A percentile compares a stretch with the other conserved stretches of the same genome.
Conservation (phyloP, 495 filamentous ascomycete genomes). For the Elaphomyces granulatus region DNA sequence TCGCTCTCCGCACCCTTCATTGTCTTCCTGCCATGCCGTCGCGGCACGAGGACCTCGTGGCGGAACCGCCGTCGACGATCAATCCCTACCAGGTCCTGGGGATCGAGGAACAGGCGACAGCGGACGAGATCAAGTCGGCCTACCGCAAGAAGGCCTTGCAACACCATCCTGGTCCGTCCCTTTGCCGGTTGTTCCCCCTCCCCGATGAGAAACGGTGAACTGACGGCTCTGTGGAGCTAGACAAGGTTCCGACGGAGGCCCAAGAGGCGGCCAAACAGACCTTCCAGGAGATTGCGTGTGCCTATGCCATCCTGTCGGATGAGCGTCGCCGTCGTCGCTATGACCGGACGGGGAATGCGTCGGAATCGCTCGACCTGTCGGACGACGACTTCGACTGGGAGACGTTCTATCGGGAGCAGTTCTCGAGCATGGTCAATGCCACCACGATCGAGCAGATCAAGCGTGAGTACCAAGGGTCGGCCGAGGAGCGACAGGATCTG, state of each 20-base stretch:
- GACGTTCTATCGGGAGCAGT: constrained; percentile 75
- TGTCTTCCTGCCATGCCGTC: constrained; percentile 2
- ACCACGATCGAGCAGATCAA: constrained; percentile 60
- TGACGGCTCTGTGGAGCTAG: constrained; percentile 27
- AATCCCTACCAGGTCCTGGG: constrained; percentile 86
- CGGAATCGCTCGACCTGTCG: constrained; percentile 55
- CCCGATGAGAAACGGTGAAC: too few relatives aligned
- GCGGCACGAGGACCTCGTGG: constrained; percentile 17
- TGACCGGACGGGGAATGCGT: constrained; percentile 75
- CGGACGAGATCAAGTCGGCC: constrained; percentile 82
- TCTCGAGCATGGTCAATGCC: constrained; percentile 50
- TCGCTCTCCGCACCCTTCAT: too few relatives aligned
- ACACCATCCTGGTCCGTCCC: constrained; percentile 69
- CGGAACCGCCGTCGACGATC: constrained; percentile 38
- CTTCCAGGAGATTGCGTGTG: constrained; percentile 86
- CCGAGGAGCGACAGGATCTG: constrained; percentile 66
- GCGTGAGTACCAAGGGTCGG: constrained; percentile 66
- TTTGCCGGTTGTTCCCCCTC: background rate
- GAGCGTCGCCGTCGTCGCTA: constrained; percentile 62
- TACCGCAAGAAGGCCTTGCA: constrained; percentile 80
- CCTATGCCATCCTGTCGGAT: constrained; percentile 85
- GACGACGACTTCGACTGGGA: constrained; percentile 78
- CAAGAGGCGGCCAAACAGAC: constrained; percentile 55
- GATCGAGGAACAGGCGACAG: constrained; percentile 50
- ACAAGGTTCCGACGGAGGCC: constrained; percentile 53